Evolutionary conservation across 2,329 filamentous ascomycete genomes (phyloP).

Genomic region (Penicillium capsulatum): DNA sequence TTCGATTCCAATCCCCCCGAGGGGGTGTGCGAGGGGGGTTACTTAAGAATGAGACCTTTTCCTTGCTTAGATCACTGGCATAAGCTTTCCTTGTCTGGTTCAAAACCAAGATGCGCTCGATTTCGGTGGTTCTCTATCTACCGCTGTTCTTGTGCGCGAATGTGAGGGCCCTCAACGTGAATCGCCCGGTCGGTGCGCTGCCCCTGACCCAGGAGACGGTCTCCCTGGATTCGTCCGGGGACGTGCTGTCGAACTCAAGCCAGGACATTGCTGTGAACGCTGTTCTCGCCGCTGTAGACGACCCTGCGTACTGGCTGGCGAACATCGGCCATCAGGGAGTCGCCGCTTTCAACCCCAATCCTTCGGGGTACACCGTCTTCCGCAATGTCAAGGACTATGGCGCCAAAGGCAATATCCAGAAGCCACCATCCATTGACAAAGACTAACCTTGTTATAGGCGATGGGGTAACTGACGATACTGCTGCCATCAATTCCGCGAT

Average conservation of each 20-base stretch:
- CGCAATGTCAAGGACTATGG: constrained; percentile 33
- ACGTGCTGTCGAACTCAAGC: too few relatives aligned
- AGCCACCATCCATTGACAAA: constrained; percentile 36
- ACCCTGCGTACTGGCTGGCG: constrained; percentile 31
- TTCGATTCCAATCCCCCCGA: not conserved
- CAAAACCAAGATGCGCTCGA: constrained; percentile 16
- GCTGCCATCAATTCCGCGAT: constrained; percentile 52
- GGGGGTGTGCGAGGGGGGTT: not conserved
- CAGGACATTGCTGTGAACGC: not conserved
- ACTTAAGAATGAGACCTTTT: constrained; percentile 13
- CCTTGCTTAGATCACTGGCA: constrained; percentile 2
- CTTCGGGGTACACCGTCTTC: constrained; percentile 26
- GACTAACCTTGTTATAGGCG: constrained; percentile 30
- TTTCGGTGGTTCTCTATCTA: constrained; percentile 10
- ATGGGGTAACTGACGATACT: constrained; percentile 54
- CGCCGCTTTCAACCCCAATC: constrained; percentile 26
- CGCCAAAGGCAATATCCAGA: constrained; percentile 23
- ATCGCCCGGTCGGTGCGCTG: constrained; percentile 14
- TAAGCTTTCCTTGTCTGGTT: constrained; percentile 1
- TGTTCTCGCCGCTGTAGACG: constrained; percentile 8
- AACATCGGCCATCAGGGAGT: constrained; percentile 32
- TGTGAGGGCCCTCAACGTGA: constrained; percentile 19
- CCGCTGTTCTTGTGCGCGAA: constrained; percentile 18
- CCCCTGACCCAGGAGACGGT: constrained; percentile 16
- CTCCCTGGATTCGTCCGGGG: constrained; percentile 13